Conservation (phyloP, 2,329 filamentous ascomycete species). For the Cordyceps cicadae region DNA sequence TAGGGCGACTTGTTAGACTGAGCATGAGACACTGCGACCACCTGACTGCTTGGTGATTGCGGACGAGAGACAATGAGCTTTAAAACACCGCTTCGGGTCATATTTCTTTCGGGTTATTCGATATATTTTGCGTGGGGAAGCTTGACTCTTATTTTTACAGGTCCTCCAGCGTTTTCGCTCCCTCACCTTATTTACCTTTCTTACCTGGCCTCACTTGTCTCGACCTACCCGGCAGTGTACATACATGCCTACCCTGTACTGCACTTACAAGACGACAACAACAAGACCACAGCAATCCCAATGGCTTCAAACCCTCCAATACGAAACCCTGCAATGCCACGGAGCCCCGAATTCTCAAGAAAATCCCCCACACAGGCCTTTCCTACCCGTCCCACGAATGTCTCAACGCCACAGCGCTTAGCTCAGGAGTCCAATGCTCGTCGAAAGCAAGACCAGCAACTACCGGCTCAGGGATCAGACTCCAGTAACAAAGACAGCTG, state of each 20-base stretch:
- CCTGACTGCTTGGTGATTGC: neutral
- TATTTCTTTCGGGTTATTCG: neutral
- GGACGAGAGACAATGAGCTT: neutral
- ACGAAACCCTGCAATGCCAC: neutral
- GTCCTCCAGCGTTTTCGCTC: neutral
- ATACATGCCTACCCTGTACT: neutral
- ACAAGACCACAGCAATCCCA: neutral
- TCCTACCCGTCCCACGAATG: neutral
- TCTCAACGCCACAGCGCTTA: constrained; percentile 2
- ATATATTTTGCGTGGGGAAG: neutral
- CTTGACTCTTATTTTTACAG: neutral
- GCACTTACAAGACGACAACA: neutral
- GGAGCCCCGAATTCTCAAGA: neutral
- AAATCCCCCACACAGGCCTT: neutral
- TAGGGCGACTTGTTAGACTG: neutral
- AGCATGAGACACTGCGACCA: constrained; percentile 3
- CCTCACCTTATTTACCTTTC: neutral
- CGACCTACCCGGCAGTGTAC: neutral
- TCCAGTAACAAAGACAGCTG: constrained; percentile 13
- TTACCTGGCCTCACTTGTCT: neutral
- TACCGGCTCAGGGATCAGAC: neutral
- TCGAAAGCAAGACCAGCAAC: neutral
- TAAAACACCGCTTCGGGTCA: neutral
- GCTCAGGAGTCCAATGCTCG: neutral
- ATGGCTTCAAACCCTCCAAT: neutral